Conservation (phyloP, 2,329 filamentous ascomycete species). For the Ampelomyces quisqualis region DNA sequence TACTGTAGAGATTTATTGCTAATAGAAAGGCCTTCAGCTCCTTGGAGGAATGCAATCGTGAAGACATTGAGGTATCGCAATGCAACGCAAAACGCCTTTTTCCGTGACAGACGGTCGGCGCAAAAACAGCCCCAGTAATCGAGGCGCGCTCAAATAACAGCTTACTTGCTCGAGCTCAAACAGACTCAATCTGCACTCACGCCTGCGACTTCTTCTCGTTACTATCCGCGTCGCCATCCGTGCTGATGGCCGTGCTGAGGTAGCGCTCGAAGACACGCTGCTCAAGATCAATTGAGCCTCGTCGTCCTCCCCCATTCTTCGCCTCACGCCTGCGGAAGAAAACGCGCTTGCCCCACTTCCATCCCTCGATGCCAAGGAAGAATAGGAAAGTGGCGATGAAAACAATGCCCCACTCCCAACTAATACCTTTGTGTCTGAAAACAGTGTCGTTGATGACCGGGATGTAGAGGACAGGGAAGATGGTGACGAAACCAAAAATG, state of each 20-base stretch:
- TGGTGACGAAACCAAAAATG: slow-evolving; percentile 34
- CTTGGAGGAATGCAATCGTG: slow-evolving; percentile 4
- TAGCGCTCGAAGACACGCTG: slow-evolving; percentile 36
- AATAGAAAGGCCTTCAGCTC: slow-evolving; percentile 13
- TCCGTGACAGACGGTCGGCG: slow-evolving; percentile 2
- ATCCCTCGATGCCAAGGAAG: slow-evolving; percentile 63
- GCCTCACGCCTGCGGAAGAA: slow-evolving; percentile 33
- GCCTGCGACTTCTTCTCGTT: slow-evolving; percentile 29
- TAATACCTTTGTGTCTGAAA: slow-evolving; percentile 65
- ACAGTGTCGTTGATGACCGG: slow-evolving; percentile 65
- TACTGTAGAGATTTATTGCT: slow-evolving; percentile 13
- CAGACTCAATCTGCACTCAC: not conserved
- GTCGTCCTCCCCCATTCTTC: slow-evolving; percentile 20
- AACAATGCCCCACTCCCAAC: slow-evolving; percentile 69
- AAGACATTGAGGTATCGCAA: slow-evolving; percentile 25
- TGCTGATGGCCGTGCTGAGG: slow-evolving; percentile 36
- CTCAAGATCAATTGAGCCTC: slow-evolving; percentile 35
- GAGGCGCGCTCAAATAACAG: slow-evolving; percentile 2
- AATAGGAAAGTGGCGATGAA: slow-evolving; percentile 64
- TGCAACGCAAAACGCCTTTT: slow-evolving; percentile 20
- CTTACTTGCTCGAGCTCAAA: not conserved
- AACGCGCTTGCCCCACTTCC: slow-evolving; percentile 65
- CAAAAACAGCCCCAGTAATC: not conserved
- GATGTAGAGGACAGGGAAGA: slow-evolving; percentile 56
- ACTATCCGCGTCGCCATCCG: slow-evolving; percentile 21